Conservation (phyloP, 257 asterid genomes). For the Fraxinus americana region DNA sequence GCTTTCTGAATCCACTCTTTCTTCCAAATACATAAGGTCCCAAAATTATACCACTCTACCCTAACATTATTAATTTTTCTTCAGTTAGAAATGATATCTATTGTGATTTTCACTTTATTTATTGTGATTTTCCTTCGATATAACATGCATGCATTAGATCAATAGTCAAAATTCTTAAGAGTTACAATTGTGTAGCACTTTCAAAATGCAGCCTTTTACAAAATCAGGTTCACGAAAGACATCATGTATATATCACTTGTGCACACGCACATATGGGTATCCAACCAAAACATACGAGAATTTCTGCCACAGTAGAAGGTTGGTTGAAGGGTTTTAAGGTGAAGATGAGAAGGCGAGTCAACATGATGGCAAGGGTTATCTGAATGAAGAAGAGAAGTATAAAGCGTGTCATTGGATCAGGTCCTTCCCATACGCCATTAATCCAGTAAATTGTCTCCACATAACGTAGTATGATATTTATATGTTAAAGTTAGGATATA, state of each 20-base stretch:
- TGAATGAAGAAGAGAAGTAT: conserved; percentile 85
- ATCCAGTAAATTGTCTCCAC: conserved; percentile 73
- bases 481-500: no score
- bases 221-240: no score
- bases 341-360: conserved; percentile 51
- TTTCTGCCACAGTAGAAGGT: conserved; percentile 71
- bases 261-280: neutral
- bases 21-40: conserved; percentile 80
- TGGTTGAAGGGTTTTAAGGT: conserved; percentile 65
- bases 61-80: neutral
- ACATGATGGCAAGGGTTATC: conserved; percentile 56
- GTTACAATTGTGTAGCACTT: no score
- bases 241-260: no score
- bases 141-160: neutral
- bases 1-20: conserved; percentile 30
- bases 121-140: neutral
- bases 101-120: neutral
- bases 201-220: no score
- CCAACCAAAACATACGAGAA: conserved; percentile 43
- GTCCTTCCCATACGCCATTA: conserved; percentile 97
- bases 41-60: conserved; percentile 74
- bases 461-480: conserved; percentile 50
- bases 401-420: conserved; percentile 80
- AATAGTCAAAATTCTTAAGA: neutral
- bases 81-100: neutral